Evolutionary conservation across 305 asterid species (phyloP), one percentile per base, ranked within the genome.

Genomic region (Caryopteris hybrid): DNA sequence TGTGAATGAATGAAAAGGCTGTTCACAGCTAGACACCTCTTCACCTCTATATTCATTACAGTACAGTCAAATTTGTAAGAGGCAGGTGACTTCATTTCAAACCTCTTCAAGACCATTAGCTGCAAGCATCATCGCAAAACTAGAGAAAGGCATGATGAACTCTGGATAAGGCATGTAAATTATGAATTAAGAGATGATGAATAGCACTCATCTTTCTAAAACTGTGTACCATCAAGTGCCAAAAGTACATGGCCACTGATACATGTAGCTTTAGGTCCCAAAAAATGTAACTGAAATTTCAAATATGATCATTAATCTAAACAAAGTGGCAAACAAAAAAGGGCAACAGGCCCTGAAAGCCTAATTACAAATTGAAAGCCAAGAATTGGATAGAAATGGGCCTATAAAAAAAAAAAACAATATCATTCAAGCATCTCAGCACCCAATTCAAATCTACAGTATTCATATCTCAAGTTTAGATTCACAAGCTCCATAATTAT

Each of bases 91-190:
- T 25, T 20, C 33, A 8, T 1, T 17, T 17, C 31, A 51, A 20
- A 61, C 60, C 47, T 9, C 60, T 66, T 65, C 55, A 71, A 43
- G 53, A 42, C 16, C 45, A 38, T 39, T 47, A 20, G 10, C 42
- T 48, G 53, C 74, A 27, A 13, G 9, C 22, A 25, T 60, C 55
- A 38, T 66, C 57, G 51, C 39, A 45, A 33, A 60, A 65, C 53
- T n/a, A 64, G 29, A 38, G 23, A 17, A 22, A 50, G 50, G 23
- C 58, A 6, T 27, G n/a, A 25, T 2, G 4, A 25, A 25, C 31
- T 25, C 2, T 25, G 31, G 4, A 1, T 25, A 25, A 25, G 31
- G 31, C 31, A 25, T 25, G 29, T 11, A 42, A 61, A 4, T 0
- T 16, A 61, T 38, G 31, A 45, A 56, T 47, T 22, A 20, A 42